phyloP scores from a whole-genome alignment of 306 rosid genomes.

The Cicer yamashitae region DNA sequence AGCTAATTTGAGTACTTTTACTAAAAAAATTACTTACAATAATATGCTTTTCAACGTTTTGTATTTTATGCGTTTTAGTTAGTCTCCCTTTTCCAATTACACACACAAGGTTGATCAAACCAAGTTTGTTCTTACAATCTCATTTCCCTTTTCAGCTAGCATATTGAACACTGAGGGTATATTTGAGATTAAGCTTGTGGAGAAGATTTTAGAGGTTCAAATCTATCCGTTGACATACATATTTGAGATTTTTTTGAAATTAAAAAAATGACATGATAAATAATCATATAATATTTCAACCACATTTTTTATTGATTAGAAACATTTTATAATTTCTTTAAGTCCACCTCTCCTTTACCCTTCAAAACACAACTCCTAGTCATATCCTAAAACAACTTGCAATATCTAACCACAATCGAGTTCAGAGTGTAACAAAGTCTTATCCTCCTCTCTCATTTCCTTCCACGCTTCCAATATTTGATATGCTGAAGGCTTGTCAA shows the following conservation, averaged over 20 bases:
- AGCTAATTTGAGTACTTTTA: no score
- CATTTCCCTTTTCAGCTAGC: slow-evolving; percentile 8
- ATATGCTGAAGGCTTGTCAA: slow-evolving; percentile 59
- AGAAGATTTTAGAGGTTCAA: no score
- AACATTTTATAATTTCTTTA: background rate
- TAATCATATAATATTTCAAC: no score
- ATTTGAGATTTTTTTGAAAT: no score
- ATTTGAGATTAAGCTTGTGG: no score
- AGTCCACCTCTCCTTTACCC: background rate
- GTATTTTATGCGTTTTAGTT: slow-evolving; percentile 13
- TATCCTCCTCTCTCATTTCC: slow-evolving; percentile 64
- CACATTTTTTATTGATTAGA: background rate
- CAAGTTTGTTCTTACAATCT: background rate
- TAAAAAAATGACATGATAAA: no score
- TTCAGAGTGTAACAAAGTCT: slow-evolving; percentile 48
- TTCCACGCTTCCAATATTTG: slow-evolving; percentile 81
- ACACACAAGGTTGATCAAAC: background rate
- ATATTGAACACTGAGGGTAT: background rate
- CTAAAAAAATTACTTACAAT: background rate
- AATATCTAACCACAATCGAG: slow-evolving; percentile 39
- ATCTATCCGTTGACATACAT: no score
- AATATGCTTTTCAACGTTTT: background rate
- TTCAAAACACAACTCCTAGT: background rate
- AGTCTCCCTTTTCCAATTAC: background rate
- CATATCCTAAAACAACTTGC: background rate